A percentile compares a stretch with the other conserved stretches of the same genome.
These are phyloP conservation scores for Colletotrichum sojae DNA, from an alignment of 2,329 filamentous ascomycete genomes.

Conservation along the genomic window DNA sequence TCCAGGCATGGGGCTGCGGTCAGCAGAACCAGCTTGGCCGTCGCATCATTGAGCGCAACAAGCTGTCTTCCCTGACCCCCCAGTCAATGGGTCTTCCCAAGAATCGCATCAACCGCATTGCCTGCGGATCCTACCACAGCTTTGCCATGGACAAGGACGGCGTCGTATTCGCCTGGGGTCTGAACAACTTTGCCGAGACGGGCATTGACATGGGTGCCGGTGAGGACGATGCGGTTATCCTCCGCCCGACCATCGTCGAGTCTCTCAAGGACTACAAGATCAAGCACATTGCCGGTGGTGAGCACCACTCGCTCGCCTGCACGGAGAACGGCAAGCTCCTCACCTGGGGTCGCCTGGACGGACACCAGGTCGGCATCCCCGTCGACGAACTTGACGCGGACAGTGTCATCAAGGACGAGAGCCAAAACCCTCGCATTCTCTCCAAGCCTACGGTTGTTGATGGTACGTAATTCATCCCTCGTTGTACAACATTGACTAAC, in stretches of 20 bases:
- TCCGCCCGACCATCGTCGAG: conserved; percentile 78
- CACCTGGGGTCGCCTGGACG: conserved; percentile 72
- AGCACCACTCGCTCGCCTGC: conserved; percentile 81
- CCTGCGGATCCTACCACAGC: conserved; percentile 82
- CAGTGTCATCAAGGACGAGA: conserved; percentile 74
- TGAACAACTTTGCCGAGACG: conserved; percentile 90
- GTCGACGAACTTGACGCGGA: conserved; percentile 68
- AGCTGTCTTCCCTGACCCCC: conserved; percentile 72
- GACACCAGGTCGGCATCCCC: conserved; percentile 71
- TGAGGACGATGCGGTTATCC: conserved; percentile 78
- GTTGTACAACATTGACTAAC: conserved; percentile 12
- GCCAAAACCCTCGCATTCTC: conserved; percentile 79
- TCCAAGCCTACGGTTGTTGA: conserved; percentile 74
- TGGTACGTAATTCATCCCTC: conserved; percentile 54
- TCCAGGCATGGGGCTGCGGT: conserved; percentile 80
- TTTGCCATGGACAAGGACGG: conserved; percentile 82
- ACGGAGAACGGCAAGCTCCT: conserved; percentile 70
- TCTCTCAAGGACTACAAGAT: conserved; percentile 76
- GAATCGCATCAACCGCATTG: conserved; percentile 77
- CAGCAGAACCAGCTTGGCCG: conserved; percentile 77
- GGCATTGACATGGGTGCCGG: conserved; percentile 73
- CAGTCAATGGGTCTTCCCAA: conserved; percentile 74
- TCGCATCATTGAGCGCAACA: conserved; percentile 71
- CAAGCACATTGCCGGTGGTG: conserved; percentile 74
- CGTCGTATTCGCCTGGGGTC: conserved; percentile 84